Conservation (phyloP, 305 asterid species). For the Euphrasia arctica region DNA sequence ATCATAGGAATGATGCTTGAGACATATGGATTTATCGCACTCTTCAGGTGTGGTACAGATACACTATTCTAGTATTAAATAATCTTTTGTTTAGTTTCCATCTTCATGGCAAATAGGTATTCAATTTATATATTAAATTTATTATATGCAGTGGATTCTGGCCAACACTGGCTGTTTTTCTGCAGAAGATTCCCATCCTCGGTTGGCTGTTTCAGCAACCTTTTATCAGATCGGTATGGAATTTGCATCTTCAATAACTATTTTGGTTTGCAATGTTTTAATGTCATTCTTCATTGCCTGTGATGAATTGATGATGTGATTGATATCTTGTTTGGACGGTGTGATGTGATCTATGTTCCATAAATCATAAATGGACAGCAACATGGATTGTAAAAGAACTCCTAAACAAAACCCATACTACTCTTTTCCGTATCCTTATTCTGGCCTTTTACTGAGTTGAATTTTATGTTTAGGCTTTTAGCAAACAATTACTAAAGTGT, state of each 20-base stretch:
- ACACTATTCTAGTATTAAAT: conserved; percentile 1
- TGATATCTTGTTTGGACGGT: conserved; percentile 5
- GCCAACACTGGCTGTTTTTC: conserved; percentile 67
- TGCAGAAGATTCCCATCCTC: conserved; percentile 66
- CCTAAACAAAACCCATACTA: too few relatives aligned
- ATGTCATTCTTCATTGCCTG: background rate
- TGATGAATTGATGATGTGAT: too few relatives aligned
- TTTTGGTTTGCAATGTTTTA: conserved; percentile 4
- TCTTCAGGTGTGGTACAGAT: conserved; percentile 51
- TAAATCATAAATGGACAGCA: too few relatives aligned
- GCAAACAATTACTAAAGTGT: background rate
- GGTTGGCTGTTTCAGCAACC: conserved; percentile 81
- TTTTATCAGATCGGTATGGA: conserved; percentile 61
- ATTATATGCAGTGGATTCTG: conserved; percentile 70
- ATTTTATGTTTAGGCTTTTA: background rate
- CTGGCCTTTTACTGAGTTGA: too few relatives aligned
- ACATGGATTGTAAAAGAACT: too few relatives aligned
- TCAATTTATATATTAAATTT: conserved; percentile 10
- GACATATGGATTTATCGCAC: conserved; percentile 65
- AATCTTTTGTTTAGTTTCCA: conserved; percentile 16
- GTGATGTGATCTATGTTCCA: too few relatives aligned
- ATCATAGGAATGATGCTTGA: conserved; percentile 74
- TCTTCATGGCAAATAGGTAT: conserved; percentile 10
- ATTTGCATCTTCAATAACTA: conserved; percentile 9
- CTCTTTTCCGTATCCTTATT: too few relatives aligned